Evolutionary conservation across 202 grass and related monocot genomes (phyloP).

Genomic region (Alloteropsis angusta): DNA sequence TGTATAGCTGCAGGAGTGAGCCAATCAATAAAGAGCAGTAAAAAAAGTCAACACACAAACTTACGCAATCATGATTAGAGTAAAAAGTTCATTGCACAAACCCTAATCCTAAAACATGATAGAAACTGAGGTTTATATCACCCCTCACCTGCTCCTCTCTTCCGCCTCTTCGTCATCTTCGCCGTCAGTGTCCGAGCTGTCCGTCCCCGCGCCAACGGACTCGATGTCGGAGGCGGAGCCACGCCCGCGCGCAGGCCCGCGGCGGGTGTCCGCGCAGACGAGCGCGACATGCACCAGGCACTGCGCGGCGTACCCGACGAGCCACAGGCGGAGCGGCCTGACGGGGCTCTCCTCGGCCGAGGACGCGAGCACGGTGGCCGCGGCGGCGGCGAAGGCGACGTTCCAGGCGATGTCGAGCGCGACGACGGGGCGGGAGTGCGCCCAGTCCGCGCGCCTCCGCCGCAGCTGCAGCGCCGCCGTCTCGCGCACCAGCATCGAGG

Average conservation of each 20-base stretch:
- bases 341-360: slow-evolving; percentile 47
- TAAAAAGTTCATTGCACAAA: neutral
- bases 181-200: slow-evolving; percentile 26
- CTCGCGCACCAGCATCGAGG: slow-evolving; percentile 84
- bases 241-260: neutral
- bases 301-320: slow-evolving; percentile 65
- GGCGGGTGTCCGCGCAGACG: slow-evolving; percentile 47
- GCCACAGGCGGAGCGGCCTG: slow-evolving; percentile 73
- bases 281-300: slow-evolving; percentile 79
- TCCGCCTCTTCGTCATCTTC: slow-evolving; percentile 26
- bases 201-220: neutral
- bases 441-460: slow-evolving; percentile 66
- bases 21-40: neutral
- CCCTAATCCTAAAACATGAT: slow-evolving; percentile 12
- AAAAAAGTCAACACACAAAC: neutral
- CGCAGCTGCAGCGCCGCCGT: slow-evolving; percentile 72
- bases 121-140: neutral
- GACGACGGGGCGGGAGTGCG: slow-evolving; percentile 70
- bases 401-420: slow-evolving; percentile 87
- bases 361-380: slow-evolving; percentile 53
- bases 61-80: neutral
- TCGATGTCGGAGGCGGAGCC: slow-evolving; percentile 16
- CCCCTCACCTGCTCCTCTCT: slow-evolving; percentile 33
- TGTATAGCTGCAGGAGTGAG: slow-evolving; percentile 31
- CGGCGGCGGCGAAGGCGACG: slow-evolving; percentile 54